Percentiles rank a stretch among this genome's conserved stretches.
phyloP scores from a whole-genome alignment of 1,284 basidiomycete species.

The Leccinum griseonigrum region DNA sequence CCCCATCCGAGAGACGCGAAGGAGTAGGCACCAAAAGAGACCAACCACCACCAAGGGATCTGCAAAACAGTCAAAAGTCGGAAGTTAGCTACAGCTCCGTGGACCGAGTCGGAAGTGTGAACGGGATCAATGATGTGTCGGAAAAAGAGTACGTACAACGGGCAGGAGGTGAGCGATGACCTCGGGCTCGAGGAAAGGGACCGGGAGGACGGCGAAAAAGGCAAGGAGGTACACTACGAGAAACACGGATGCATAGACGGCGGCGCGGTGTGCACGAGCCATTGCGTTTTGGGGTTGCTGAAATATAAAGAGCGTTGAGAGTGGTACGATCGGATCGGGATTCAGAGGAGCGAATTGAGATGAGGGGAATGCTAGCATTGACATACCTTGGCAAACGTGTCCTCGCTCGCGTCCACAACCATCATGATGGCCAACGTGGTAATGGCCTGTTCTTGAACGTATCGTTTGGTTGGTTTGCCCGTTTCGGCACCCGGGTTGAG shows the following conservation, averaged over 20 bases:
- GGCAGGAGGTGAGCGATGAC: conserved; percentile 53
- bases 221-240: conserved; percentile 12
- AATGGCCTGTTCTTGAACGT: conserved; percentile 83
- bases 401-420: conserved; percentile 80
- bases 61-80: conserved; percentile 36
- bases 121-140: not conserved
- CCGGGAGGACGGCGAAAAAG: conserved; percentile 49
- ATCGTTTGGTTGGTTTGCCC: conserved; percentile 43
- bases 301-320: not conserved
- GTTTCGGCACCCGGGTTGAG: conserved; percentile 48
- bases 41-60: conserved; percentile 78
- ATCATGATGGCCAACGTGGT: conserved; percentile 82
- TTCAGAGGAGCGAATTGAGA: no score
- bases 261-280: conserved; percentile 25
- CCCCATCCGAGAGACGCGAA: conserved; percentile 73
- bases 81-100: not conserved
- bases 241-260: conserved; percentile 11
- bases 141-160: conserved; percentile 30
- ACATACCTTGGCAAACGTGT: conserved; percentile 61
- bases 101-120: not conserved
- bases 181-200: conserved; percentile 54
- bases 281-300: conserved; percentile 3
- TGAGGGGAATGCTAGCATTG: not conserved
- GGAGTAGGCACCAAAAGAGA: conserved; percentile 73
- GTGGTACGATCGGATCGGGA: no score